phyloP scores from a whole-genome alignment of 2,329 filamentous ascomycete species.

The Pestalotiopsis fici region DNA sequence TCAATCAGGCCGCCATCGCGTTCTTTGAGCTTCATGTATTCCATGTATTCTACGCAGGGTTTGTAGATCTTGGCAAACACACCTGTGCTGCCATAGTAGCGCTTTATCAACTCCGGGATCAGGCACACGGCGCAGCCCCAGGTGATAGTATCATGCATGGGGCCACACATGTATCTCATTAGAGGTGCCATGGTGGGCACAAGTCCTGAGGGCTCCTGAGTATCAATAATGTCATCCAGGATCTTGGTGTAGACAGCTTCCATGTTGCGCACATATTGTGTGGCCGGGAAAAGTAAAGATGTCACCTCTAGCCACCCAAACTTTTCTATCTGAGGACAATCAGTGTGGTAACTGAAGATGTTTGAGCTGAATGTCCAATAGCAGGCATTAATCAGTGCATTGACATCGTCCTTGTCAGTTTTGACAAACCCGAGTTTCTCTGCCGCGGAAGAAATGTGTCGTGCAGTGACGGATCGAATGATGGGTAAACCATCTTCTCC shows the following conservation, averaged over 20 bases:
- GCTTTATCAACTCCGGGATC: conserved; percentile 35
- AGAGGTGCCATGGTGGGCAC: conserved; percentile 48
- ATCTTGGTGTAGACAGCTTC: conserved; percentile 48
- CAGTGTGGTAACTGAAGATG: conserved; percentile 47
- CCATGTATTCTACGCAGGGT: conserved; percentile 39
- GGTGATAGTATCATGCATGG: conserved; percentile 46
- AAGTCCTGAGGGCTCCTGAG: conserved; percentile 43
- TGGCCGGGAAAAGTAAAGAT: conserved; percentile 42
- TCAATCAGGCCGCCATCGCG: conserved; percentile 40
- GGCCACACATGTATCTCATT: conserved; percentile 49
- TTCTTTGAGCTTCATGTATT: conserved; percentile 40
- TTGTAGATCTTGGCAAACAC: conserved; percentile 36
- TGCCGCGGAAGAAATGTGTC: conserved; percentile 39
- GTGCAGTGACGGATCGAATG: conserved; percentile 33
- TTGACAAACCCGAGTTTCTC: conserved; percentile 34
- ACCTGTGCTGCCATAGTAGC: conserved; percentile 39
- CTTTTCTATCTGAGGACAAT: conserved; percentile 48
- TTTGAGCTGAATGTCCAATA: conserved; percentile 45
- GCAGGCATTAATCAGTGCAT: conserved; percentile 41
- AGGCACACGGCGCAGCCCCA: conserved; percentile 41
- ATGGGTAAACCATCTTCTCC: conserved; percentile 27
- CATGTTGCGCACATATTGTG: conserved; percentile 47
- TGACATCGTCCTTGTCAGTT: conserved; percentile 41
- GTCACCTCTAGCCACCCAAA: conserved; percentile 51
- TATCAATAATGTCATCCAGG: conserved; percentile 45